Base-by-base conservation (phyloP, 75 land plant species). In the Cunninghamia lanceolata region DNA sequence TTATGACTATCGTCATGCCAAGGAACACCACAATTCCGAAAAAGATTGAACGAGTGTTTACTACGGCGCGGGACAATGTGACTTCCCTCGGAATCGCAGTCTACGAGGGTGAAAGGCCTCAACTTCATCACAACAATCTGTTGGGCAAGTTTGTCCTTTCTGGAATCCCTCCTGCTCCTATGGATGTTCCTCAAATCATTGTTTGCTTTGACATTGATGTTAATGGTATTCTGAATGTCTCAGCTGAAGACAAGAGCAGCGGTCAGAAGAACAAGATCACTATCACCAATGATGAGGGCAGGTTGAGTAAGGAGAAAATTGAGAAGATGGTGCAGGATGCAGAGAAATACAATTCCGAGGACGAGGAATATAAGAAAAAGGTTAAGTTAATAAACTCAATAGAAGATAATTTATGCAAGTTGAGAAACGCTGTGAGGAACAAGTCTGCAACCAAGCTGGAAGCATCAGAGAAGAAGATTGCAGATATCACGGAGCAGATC, bases 251-350 rank as follows among this genome's bases (percentile, higher is more conserved):
- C 86, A 94, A 91, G 86, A 91, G 93, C 79, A 94, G 94, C 34
- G 94, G 95, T 2, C 95, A 93, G 88, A 94, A 94, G 91, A 93
- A 94, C 90, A 94, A 94, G 89, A 94, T 94, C 89, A 94, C 94
- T 78, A 93, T 93, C 59, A 90, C 92, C 53, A 93, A 94, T 34
- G 93, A 92, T 88, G 92, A 92, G 90, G 94, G 94, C 38, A 87
- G 96, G 85, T 84, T 93, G 89, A 93, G 91, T 82, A 93, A 93
- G 93, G 93, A 93, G 32, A 94, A 94, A 70, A 94, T 91, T 47
- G 93, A 93, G 90, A 93, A 93, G 89, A 91, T 94, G 96, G 94
- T 93, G 2, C 91, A 91, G 87, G 96, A 93, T 30, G 94, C 94
- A 0, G 94, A 94, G 89, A 92, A 87, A 85, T 94, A 92, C 89